Evolutionary conservation across 805 yeast genomes (phyloP).

Genomic region (Nakazawaea holstii): DNA sequence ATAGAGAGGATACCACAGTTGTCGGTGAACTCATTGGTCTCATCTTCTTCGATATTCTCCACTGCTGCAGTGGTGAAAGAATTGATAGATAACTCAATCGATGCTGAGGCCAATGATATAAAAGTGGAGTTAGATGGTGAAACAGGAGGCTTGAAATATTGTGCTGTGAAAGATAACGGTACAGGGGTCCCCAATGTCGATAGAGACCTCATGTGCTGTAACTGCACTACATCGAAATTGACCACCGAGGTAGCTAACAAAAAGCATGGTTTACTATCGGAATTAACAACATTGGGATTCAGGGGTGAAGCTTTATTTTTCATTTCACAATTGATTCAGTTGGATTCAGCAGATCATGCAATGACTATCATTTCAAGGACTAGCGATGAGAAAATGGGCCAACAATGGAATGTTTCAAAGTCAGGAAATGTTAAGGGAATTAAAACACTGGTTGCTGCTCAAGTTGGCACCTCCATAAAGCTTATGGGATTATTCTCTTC

Average conservation of each 20-base stretch:
- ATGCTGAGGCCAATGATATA: conserved; percentile 27
- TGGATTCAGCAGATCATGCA: conserved; percentile 16
- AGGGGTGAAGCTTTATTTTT: conserved; percentile 45
- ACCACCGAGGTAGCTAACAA: conserved; percentile 11
- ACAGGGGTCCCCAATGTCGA: conserved; percentile 27
- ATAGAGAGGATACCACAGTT: conserved; percentile 19
- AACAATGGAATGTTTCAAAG: conserved; percentile 29
- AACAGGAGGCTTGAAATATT: conserved; percentile 28
- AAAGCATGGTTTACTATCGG: not conserved
- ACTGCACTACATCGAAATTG: conserved; percentile 39
- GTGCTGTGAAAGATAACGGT: conserved; percentile 35
- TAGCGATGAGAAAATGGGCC: conserved; percentile 23
- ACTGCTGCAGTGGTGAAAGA: conserved; percentile 34
- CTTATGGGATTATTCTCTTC: conserved; percentile 26
- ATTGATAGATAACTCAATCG: conserved; percentile 35
- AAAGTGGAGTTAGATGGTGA: conserved; percentile 31
- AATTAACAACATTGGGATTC: conserved; percentile 34
- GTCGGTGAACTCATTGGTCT: conserved; percentile 18
- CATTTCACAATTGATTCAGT: conserved; percentile 24
- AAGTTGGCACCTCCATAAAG: conserved; percentile 31
- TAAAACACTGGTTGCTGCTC: conserved; percentile 20
- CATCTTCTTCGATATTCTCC: conserved; percentile 27
- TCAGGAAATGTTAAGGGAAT: conserved; percentile 21
- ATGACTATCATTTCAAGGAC: conserved; percentile 28
- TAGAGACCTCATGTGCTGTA: conserved; percentile 29